phyloP scores from a whole-genome alignment of 257 asterid genomes.

The Penstemon newberryi region DNA sequence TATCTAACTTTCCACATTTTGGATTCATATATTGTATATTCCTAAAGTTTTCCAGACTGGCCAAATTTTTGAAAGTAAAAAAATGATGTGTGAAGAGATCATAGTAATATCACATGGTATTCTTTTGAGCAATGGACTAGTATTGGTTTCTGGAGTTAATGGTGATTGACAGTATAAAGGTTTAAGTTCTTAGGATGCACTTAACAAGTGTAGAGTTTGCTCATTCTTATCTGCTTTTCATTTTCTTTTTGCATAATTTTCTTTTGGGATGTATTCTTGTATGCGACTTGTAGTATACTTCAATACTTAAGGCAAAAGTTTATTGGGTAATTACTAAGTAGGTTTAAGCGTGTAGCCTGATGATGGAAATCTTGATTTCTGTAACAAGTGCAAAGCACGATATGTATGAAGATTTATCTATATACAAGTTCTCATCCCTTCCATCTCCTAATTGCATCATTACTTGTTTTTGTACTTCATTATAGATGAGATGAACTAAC shows the following conservation, averaged over 20 bases:
- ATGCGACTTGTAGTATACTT: no score
- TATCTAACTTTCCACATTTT: not conserved
- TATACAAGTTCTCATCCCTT: not conserved
- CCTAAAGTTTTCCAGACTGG: conserved; percentile 1
- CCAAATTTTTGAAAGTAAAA: conserved; percentile 9
- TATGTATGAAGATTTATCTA: not conserved
- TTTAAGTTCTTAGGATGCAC: not conserved
- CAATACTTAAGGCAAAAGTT: no score
- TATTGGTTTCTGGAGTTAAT: conserved; percentile 2
- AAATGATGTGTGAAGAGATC: conserved; percentile 2
- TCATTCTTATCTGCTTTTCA: not conserved
- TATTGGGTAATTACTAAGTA: not conserved
- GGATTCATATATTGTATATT: conserved; percentile 5
- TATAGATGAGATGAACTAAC: conserved; percentile 11
- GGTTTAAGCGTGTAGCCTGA: conserved; percentile 4
- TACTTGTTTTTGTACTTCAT: conserved; percentile 5
- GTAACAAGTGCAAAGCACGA: conserved; percentile 1
- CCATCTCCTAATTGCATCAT: not conserved
- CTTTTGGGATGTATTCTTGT: no score
- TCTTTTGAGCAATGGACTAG: not conserved
- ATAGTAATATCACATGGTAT: not conserved
- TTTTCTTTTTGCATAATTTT: not conserved
- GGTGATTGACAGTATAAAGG: conserved; percentile 6
- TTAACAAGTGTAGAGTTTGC: conserved; percentile 7
- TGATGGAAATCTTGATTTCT: conserved; percentile 3